These are phyloP conservation scores for Sugiyamaella novakii DNA, from an alignment of 1,139 yeast species.

Conservation along the genomic window DNA sequence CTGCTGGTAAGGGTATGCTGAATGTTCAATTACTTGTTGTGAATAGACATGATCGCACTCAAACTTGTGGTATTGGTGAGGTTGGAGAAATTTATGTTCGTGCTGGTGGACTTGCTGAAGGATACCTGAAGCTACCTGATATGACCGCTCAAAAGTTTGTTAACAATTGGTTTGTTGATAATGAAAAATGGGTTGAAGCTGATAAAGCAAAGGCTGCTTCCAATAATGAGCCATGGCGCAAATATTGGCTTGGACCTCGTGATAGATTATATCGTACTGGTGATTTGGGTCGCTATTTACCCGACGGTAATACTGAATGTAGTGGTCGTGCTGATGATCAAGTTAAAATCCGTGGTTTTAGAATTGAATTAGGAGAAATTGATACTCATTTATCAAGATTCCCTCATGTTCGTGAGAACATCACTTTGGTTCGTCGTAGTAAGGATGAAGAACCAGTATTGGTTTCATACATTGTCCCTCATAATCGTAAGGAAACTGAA, in stretches of 20 bases:
- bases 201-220: slow-evolving; percentile 36
- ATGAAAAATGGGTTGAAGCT: slow-evolving; percentile 57
- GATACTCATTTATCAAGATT: slow-evolving; percentile 96
- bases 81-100: slow-evolving; percentile 98
- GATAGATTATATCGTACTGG: slow-evolving; percentile 97
- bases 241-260: slow-evolving; percentile 88
- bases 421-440: slow-evolving; percentile 90
- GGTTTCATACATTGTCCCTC: slow-evolving; percentile 90
- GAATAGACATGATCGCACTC: slow-evolving; percentile 81
- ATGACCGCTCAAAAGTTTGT: slow-evolving; percentile 85
- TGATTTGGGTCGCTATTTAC: slow-evolving; percentile 92
- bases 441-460: slow-evolving; percentile 90
- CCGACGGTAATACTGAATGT: slow-evolving; percentile 97
- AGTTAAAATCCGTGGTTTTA: slow-evolving; percentile 96
- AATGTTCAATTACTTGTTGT: slow-evolving; percentile 94
- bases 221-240: slow-evolving; percentile 58
- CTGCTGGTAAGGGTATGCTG: slow-evolving; percentile 97
- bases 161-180: slow-evolving; percentile 81
- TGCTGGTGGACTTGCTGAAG: slow-evolving; percentile 97
- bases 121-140: slow-evolving; percentile 89
- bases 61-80: slow-evolving; percentile 97
- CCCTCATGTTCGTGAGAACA: slow-evolving; percentile 85
- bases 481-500: slow-evolving; percentile 51
- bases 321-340: slow-evolving; percentile 99
- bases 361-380: slow-evolving; percentile 97